A percentile compares a stretch with the other conserved stretches of the same genome.
Evolutionary conservation across 495 filamentous ascomycete genomes (phyloP).

Genomic region (Aspergillus hancockii): DNA sequence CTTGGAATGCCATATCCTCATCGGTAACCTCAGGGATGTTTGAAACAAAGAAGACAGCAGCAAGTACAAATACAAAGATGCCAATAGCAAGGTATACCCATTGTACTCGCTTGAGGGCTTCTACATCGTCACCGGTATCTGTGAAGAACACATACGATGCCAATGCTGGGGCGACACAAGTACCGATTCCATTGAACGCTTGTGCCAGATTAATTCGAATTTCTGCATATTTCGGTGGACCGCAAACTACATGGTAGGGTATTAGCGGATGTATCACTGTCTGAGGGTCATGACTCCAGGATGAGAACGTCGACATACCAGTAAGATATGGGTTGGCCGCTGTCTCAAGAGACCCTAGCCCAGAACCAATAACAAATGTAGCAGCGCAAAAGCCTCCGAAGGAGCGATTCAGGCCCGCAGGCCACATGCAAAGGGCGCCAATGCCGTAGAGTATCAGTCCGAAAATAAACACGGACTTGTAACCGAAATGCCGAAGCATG

Average conservation of each 20-base stretch:
- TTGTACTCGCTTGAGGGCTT: slow-evolving; percentile 59
- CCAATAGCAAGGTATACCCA: slow-evolving; percentile 76
- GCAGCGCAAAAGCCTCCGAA: slow-evolving; percentile 63
- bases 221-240: slow-evolving; percentile 52
- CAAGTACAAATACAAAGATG: slow-evolving; percentile 67
- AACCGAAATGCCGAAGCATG: slow-evolving; percentile 53
- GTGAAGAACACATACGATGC: slow-evolving; percentile 70
- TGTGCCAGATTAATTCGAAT: slow-evolving; percentile 68
- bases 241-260: slow-evolving; percentile 38
- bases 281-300: background rate
- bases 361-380: slow-evolving; percentile 59
- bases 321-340: slow-evolving; percentile 59
- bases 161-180: slow-evolving; percentile 64
- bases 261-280: slow-evolving; percentile 1
- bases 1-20: slow-evolving; percentile 58
- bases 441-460: slow-evolving; percentile 52
- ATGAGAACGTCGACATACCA: slow-evolving; percentile 25
- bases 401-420: slow-evolving; percentile 50
- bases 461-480: slow-evolving; percentile 56
- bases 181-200: slow-evolving; percentile 67
- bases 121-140: slow-evolving; percentile 47
- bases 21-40: slow-evolving; percentile 58
- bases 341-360: slow-evolving; percentile 55
- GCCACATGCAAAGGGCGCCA: slow-evolving; percentile 58
- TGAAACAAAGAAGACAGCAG: slow-evolving; percentile 44